These are phyloP conservation scores for Cystofilobasidium capitatum DNA, from an alignment of 768 basidiomycete species.

Conservation along the genomic window DNA sequence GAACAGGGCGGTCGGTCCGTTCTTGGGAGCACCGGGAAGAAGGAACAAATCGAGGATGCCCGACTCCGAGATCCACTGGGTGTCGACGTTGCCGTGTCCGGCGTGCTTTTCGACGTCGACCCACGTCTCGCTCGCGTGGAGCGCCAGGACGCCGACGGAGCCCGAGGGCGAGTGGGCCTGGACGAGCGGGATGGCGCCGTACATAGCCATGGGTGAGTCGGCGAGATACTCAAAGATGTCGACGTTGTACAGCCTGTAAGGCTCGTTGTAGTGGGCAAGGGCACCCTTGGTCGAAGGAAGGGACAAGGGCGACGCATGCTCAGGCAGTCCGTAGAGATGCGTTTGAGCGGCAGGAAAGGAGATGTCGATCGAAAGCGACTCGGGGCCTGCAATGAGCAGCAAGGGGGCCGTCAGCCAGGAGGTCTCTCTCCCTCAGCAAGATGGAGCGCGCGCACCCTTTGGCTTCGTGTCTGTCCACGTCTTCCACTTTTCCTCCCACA, in stretches of 20 bases:
- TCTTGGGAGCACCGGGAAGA: conserved; percentile 87
- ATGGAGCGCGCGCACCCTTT: conserved; percentile 54
- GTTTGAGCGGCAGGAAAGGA: conserved; percentile 74
- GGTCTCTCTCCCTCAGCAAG: no score
- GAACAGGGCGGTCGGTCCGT: conserved; percentile 61
- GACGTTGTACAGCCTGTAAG: conserved; percentile 86
- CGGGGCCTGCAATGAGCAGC: conserved; percentile 56
- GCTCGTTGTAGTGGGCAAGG: conserved; percentile 64
- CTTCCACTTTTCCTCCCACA: conserved; percentile 80
- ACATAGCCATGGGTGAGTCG: conserved; percentile 69
- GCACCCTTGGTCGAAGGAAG: conserved; percentile 61
- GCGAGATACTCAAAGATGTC: conserved; percentile 80
- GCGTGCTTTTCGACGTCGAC: conserved; percentile 70
- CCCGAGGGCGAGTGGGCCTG: conserved; percentile 81
- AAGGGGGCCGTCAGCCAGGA: not conserved
- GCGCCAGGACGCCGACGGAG: conserved; percentile 83
- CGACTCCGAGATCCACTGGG: conserved; percentile 97
- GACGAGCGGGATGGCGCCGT: conserved; percentile 84
- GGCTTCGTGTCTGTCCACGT: conserved; percentile 90
- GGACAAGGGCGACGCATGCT: conserved; percentile 82
- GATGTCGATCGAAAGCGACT: conserved; percentile 85
- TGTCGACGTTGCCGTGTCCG: conserved; percentile 41
- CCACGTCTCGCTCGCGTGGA: conserved; percentile 84
- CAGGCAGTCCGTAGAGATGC: conserved; percentile 90
- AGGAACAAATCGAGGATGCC: conserved; percentile 92